Evolutionary conservation across 2,329 filamentous ascomycete species (phyloP), one percentile per base, ranked within the genome.

Genomic region (Orbilia javanica): DNA sequence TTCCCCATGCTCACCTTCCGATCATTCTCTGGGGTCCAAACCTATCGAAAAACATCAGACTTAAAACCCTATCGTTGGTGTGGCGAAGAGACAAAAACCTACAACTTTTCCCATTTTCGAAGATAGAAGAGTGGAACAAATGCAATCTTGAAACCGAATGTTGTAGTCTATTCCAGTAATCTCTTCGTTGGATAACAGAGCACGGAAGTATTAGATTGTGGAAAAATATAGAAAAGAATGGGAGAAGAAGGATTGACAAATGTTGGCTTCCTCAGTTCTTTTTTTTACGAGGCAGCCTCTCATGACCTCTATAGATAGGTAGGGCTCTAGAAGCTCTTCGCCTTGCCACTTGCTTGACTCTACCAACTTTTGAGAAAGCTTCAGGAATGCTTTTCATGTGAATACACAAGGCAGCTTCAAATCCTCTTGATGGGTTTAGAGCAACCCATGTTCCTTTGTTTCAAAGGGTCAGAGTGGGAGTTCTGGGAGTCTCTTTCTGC

Each of bases 1-100:
- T 29, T 52, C 4, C 25, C 22, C 18, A 4, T 60, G 15, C 52
- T 18, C 68, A 82, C 80, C 60, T 81, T 81, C 39, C 80, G 81
- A 62, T 82, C 80, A 36, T 81, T 81, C 55, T 82, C 81, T 1
- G 80, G 73, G 22, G 80, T 81, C 81, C 81, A 82, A 46, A 81
- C 80, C 81, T 82, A 50, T 15, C 34, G 18, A n/a, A 25, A 42
- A 15, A n/a, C 34, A 29, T 57, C 8, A 66, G 48, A 29, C 13
- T 31, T 52, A 2, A 46, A 39, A 11, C 4, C n/a, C 31, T 4
- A 34, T 18, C n/a, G 57, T 64, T 18, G 36, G 31, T 50, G 20
- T 50, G 15, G 44, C 39, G 6, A 13, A 29, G 18, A 29, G 34
- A 1, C 15, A n/a, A 15, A 31, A 52, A 57, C 72, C 25, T 44